These are phyloP conservation scores for Yamadazyma atmosphaerica DNA, from an alignment of 1,139 yeast genomes.

Conservation along the genomic window DNA sequence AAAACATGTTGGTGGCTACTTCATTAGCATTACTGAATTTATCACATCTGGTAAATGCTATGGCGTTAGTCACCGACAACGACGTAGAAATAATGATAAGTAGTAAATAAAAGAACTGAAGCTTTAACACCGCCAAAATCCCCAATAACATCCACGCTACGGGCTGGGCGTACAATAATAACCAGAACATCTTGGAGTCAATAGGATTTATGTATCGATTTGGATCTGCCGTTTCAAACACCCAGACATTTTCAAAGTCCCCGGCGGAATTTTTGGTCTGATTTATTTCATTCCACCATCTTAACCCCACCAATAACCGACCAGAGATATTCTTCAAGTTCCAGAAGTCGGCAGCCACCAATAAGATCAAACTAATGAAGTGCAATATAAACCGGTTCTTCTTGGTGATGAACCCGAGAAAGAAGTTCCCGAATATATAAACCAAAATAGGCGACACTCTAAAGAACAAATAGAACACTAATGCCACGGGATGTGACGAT, in stretches of 20 bases:
- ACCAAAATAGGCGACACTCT: conserved; percentile 63
- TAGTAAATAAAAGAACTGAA: conserved; percentile 72
- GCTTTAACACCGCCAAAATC: conserved; percentile 71
- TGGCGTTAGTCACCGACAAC: conserved; percentile 75
- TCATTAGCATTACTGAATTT: conserved; percentile 78
- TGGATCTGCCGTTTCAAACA: conserved; percentile 85
- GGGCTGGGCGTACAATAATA: conserved; percentile 72
- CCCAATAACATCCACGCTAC: conserved; percentile 74
- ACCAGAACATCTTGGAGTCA: conserved; percentile 89
- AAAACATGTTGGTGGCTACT: conserved; percentile 50
- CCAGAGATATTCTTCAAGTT: conserved; percentile 90
- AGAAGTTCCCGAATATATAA: conserved; percentile 69
- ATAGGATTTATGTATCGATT: conserved; percentile 83
- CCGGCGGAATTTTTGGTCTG: conserved; percentile 31
- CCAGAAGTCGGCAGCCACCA: conserved; percentile 91
- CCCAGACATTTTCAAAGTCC: conserved; percentile 72
- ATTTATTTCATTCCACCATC: conserved; percentile 90
- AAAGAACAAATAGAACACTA: conserved; percentile 62
- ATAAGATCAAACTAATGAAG: conserved; percentile 72
- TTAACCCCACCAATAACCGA: conserved; percentile 80
- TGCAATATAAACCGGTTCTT: conserved; percentile 66
- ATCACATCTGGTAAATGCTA: conserved; percentile 91
- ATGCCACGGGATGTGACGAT: conserved; percentile 84
- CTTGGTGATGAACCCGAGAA: conserved; percentile 43
- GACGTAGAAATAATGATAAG: conserved; percentile 66